Base-by-base conservation (phyloP, 2,329 filamentous ascomycete species). In the Tolypocladium sp. region DNA sequence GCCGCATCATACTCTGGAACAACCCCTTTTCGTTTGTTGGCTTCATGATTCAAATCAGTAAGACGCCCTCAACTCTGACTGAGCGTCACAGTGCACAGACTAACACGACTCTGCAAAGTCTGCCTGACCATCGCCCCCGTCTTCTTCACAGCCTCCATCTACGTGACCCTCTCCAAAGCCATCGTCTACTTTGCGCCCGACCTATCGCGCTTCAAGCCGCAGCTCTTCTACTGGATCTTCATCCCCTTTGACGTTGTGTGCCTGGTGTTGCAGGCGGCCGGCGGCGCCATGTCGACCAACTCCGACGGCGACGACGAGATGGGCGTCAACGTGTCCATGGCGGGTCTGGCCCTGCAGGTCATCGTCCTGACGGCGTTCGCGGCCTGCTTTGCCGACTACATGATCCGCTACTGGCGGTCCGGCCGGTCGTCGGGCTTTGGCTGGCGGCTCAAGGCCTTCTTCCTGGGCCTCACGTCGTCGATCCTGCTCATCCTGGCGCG, bases 41-140 rank as follows among this genome's bases (percentile, higher is more conserved):
- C 9, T 90, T 89, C 68, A 78, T 88, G 68, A 78, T 88, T n/a
- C 83, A 89, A 67, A 87, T 88, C 63, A 74, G 81, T 82, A 67
- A 55, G 77, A 70, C 20, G 33, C 20, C 27, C 13, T 37, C 27
- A 10, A 12, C 4, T 44, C 37, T 6, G 37, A 38, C 37, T 44
- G n/a, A 1, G 3, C 4, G 41, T 22, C n/a, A 12, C 13, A 5
- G 4, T n/a, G 1, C 41, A n/a, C 13, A 22, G 41, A 12, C 41
- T 44, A 4, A 44, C 41, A 44, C 8, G 41, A 44, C 1, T 4
- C 8, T 12, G n/a, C 41, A 9, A 56, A 83, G 79, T 69, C 61
- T 86, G 82, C 70, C 76, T 89, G 56, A 87, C 83, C 4, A 69
- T 71, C 61, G 75, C 72, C 12, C 75, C 75, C 57, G 74, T 77